Evolutionary conservation across 208 protist genomes (phyloP), one percentile per base, ranked within the genome.

Genomic region (Leishmania lainsoni): DNA sequence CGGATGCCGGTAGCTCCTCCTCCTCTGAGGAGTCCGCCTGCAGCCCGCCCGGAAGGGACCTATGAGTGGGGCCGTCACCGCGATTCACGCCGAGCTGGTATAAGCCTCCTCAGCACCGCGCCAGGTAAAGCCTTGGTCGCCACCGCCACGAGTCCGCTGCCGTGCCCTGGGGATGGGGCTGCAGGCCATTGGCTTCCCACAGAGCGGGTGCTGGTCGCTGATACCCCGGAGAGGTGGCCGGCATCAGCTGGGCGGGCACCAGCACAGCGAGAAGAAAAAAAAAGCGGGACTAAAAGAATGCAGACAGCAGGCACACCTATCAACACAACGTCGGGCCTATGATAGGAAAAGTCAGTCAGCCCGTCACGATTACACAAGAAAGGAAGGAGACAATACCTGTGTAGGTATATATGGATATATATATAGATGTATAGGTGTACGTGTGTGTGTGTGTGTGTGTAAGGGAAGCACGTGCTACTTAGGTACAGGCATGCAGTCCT

Each of bases 211-310:
- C 10, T 29, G 17, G 59, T 4, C 29, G 1, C n/a, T 0, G 12
- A 35, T 17, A 66, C n/a, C 9, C 0, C 8, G 29, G 22, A 39
- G n/a, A 66, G 59, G n/a, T 66, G 59, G 59, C n/a, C n/a, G 12
- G 59, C 29, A 42, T n/a, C 66, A 71, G 10, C 39, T 0, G 16
- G 14, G n/a, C 0, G 39, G 8, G 39, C 17, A 39, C 35, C 35
- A 39, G 35, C 35, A 39, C 35, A 39, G 35, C 35, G 26, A 70
- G 26, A 20, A 70, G 16, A 22, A 70, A 22, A 20, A 51, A 26
- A 56, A 54, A 5, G 58, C 58, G n/a, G 59, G 26, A 8, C 6
- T 3, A 70, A 81, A 84, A 70, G 42, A 88, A 66, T 39, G 35
- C 35, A 39, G 35, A 39, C 35, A 39, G 35, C 0, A 1, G 35